A percentile compares a stretch with the other conserved stretches of the same genome.
These are phyloP conservation scores for Eucalyptus cloeziana DNA, from an alignment of 345 rosid species.

Conservation along the genomic window DNA sequence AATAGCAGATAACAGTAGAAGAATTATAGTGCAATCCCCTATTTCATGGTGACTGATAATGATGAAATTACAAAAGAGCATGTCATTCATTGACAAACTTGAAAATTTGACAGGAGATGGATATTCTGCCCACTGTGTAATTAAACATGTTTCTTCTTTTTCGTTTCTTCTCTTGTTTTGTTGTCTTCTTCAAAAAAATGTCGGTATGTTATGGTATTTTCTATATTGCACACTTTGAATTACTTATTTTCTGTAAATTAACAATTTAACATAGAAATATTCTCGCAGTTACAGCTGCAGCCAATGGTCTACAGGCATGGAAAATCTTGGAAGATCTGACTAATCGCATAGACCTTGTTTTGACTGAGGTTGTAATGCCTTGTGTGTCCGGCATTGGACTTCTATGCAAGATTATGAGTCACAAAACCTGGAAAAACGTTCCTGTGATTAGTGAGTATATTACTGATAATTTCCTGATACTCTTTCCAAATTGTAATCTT, in stretches of 20 bases:
- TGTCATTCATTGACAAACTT: neutral
- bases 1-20: neutral
- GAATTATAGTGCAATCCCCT: neutral
- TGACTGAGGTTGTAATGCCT: constrained; percentile 53
- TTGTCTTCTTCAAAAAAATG: neutral
- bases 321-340: constrained; percentile 33
- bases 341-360: constrained; percentile 39
- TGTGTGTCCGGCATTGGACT: constrained; percentile 44
- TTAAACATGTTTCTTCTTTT: neutral
- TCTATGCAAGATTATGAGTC: constrained; percentile 43
- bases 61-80: neutral
- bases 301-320: constrained; percentile 62
- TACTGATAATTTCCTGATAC: neutral
- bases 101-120: neutral
- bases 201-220: neutral
- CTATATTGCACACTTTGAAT: neutral
- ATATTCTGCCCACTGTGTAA: neutral
- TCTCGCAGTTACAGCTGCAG: constrained; percentile 29
- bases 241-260: neutral
- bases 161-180: neutral
- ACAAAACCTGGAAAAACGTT: constrained; percentile 35
- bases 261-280: neutral
- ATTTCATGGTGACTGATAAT: neutral
- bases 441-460: constrained; percentile 44
- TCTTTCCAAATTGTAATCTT: neutral